phyloP scores from a whole-genome alignment of 306 rosid species.

The Begonia loranthoides region DNA sequence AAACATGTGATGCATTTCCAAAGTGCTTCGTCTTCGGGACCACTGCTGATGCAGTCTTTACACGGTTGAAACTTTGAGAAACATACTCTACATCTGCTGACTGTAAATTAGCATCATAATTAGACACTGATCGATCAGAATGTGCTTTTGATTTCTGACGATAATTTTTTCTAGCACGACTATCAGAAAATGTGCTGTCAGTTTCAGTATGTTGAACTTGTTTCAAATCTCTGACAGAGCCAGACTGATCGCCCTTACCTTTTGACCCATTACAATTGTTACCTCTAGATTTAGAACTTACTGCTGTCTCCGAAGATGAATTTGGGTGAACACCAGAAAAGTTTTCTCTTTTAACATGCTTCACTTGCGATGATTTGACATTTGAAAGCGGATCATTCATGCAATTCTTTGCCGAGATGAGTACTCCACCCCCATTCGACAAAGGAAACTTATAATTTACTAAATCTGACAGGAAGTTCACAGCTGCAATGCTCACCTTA shows the following conservation, averaged over 20 bases:
- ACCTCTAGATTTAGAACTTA: conserved; percentile 26
- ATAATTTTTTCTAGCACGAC: conserved; percentile 23
- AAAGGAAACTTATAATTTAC: conserved; percentile 50
- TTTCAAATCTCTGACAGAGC: conserved; percentile 25
- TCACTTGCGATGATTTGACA: conserved; percentile 49
- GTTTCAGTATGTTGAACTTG: conserved; percentile 31
- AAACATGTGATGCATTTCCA: conserved; percentile 28
- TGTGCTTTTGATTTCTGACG: conserved; percentile 38
- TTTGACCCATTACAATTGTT: conserved; percentile 27
- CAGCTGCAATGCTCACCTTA: conserved; percentile 72
- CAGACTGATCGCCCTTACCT: conserved; percentile 37
- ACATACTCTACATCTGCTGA: conserved; percentile 21
- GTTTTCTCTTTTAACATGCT: conserved; percentile 42
- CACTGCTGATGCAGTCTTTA: conserved; percentile 25
- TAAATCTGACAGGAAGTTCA: conserved; percentile 61
- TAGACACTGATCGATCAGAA: conserved; percentile 25
- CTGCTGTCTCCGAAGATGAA: conserved; percentile 24
- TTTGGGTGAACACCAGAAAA: conserved; percentile 47
- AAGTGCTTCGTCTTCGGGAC: conserved; percentile 25
- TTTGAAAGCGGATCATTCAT: conserved; percentile 54
- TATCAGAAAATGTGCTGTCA: conserved; percentile 20
- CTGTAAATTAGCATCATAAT: conserved; percentile 29
- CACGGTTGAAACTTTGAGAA: conserved; percentile 18
- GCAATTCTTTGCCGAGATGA: conserved; percentile 30
- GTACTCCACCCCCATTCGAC: conserved; percentile 56